Percentiles rank a stretch among this genome's conserved stretches.
These are phyloP conservation scores for Exophiala phaeomuriformis DNA, from an alignment of 2,329 filamentous ascomycete genomes.

Conservation along the genomic window DNA sequence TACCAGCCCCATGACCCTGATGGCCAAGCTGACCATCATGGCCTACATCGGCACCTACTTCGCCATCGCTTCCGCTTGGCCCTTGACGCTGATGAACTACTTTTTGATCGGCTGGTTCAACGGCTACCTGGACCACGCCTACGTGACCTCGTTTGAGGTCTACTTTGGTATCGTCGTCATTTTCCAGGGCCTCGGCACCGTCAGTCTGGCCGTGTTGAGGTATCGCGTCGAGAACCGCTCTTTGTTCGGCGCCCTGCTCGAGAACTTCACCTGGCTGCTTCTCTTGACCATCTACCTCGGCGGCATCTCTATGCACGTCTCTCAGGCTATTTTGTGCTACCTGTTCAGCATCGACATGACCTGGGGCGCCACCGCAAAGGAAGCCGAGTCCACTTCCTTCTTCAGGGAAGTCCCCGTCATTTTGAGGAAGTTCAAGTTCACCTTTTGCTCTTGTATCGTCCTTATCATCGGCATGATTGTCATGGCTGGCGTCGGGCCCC, in stretches of 20 bases:
- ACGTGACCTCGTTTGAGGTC: constrained; percentile 59
- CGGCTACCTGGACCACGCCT: constrained; percentile 59
- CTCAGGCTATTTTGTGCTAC: constrained; percentile 69
- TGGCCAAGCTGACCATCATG: constrained; percentile 64
- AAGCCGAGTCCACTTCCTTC: constrained; percentile 64
- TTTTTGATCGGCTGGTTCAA: constrained; percentile 65
- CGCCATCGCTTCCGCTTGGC: constrained; percentile 59
- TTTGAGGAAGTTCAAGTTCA: constrained; percentile 66
- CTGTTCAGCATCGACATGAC: constrained; percentile 82
- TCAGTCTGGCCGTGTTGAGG: constrained; percentile 55
- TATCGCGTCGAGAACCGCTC: constrained; percentile 53
- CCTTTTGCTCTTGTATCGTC: constrained; percentile 39
- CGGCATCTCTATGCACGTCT: constrained; percentile 72
- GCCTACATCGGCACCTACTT: constrained; percentile 67
- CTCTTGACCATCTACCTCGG: constrained; percentile 70
- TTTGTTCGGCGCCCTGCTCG: constrained; percentile 45
- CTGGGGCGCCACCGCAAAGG: constrained; percentile 79
- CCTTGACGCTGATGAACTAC: constrained; percentile 62
- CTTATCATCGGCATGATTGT: constrained; percentile 45
- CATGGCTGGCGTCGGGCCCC: constrained; percentile 34
- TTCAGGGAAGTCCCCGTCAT: constrained; percentile 78
- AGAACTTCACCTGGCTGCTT: constrained; percentile 58
- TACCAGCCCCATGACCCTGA: constrained; percentile 52
- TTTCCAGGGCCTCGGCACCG: constrained; percentile 56
- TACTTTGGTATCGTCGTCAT: constrained; percentile 58